Base-by-base conservation (phyloP, 257 asterid species). In the Solanum chaucha region DNA sequence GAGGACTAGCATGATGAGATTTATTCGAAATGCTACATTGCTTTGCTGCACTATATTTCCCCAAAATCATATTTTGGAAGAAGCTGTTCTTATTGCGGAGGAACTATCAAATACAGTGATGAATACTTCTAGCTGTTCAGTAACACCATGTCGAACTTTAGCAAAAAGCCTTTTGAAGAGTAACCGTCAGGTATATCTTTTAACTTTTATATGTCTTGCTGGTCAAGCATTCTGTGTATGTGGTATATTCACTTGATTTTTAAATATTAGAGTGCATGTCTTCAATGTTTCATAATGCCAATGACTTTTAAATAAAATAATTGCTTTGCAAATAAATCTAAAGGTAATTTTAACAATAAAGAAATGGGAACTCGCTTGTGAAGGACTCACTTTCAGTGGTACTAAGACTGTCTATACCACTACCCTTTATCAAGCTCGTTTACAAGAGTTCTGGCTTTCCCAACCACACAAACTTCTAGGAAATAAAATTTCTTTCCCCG, bases 41-140 rank as follows among this genome's bases (percentile, higher is more conserved):
- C 98, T 95, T 88, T 96, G 97, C 84, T 90, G 96, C 90, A 89
- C 90, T 86, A 93, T 86, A 78, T 96, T 95, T 90, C 99, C 99
- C 28, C 95, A 88, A 90, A 97, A 94, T 85, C 90, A 95, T 91
- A 89, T 94, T 32, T 91, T 97, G 94, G 94, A 97, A 90, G 98
- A 96, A 95, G 98, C 98, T 89, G 95, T 93, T 88, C 98, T 97
- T 87, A 90, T 95, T 86, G 96, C 99, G 64, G 99, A 97, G 89
- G 99, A 97, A 94, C 92, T 97, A 87, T 90, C 95, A 59, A 96
- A 95, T 88, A 93, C 98, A 30, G 89, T 85, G 88, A 93, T 93
- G 96, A 88, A 89, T 87, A 86, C 93, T 22, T 84, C 90, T 12
- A 88, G 89, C 87, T 89, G 86, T 90, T 90, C 95, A 68, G 93